Conservation (phyloP, 2,329 filamentous ascomycete genomes). For the Penicillium thymicola region DNA sequence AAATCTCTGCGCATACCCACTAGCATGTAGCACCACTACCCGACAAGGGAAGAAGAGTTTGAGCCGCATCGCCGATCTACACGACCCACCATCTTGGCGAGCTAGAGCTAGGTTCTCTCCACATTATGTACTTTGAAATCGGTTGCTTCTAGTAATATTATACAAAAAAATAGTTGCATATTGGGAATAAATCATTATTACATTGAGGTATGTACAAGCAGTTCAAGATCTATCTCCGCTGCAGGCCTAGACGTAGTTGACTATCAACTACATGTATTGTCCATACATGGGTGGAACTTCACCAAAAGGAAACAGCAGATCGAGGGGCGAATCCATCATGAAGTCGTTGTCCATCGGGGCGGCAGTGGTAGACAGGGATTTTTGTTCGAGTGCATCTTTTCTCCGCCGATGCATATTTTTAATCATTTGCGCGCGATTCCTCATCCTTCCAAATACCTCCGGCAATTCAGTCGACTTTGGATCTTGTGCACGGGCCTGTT, state of each 20-base stretch:
- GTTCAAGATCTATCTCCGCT: not conserved
- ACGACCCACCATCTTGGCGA: conserved; percentile 45
- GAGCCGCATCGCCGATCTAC: conserved; percentile 51
- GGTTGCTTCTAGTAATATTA: too few relatives aligned
- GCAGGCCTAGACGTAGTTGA: not conserved
- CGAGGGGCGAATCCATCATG: conserved; percentile 12
- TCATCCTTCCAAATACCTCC: conserved; percentile 13
- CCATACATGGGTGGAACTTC: not conserved
- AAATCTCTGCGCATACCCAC: conserved; percentile 24
- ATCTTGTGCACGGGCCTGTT: not conserved
- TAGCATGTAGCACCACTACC: not conserved
- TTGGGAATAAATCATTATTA: not conserved
- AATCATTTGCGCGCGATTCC: conserved; percentile 3
- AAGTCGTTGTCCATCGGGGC: conserved; percentile 6
- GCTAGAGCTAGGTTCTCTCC: conserved; percentile 29
- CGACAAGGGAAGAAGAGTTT: conserved; percentile 17
- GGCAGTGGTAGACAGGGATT: not conserved
- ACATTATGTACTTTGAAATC: conserved; percentile 3
- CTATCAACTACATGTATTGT: not conserved
- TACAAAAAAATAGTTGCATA: too few relatives aligned
- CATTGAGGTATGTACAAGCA: not conserved
- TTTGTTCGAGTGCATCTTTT: conserved; percentile 8
- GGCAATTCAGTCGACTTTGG: not conserved
- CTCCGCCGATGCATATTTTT: conserved; percentile 14
- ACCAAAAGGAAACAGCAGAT: conserved; percentile 12